phyloP scores from a whole-genome alignment of 306 rosid species.

The Castanopsis chinensis region DNA sequence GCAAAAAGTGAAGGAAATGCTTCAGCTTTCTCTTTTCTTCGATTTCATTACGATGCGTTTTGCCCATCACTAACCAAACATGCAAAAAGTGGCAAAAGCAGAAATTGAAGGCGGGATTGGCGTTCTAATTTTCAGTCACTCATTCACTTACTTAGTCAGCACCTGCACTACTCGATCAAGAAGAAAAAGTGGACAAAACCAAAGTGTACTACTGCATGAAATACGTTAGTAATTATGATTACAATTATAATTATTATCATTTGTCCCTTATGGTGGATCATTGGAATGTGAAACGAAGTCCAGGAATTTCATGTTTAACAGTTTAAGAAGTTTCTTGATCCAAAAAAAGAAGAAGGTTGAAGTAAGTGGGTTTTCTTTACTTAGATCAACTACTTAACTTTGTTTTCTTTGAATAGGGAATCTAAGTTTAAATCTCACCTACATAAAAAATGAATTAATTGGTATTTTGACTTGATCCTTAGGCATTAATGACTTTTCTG shows the following conservation, averaged over 20 bases:
- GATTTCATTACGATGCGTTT: slow-evolving; percentile 17
- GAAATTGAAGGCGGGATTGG: slow-evolving; percentile 67
- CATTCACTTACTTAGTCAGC: slow-evolving; percentile 21
- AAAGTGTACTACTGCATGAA: slow-evolving; percentile 8
- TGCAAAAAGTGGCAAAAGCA: slow-evolving; percentile 28
- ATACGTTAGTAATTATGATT: slow-evolving; percentile 14
- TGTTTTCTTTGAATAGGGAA: no score
- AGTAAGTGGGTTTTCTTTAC: no score
- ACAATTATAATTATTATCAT: slow-evolving; percentile 4
- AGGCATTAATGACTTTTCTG: no score
- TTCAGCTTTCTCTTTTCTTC: slow-evolving; percentile 31
- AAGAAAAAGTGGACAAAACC: slow-evolving; percentile 20
- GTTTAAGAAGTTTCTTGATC: slow-evolving; percentile 19
- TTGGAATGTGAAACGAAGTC: slow-evolving; percentile 31
- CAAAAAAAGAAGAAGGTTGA: neutral
- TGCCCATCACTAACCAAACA: slow-evolving; percentile 31
- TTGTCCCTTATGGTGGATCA: slow-evolving; percentile 16
- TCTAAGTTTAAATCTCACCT: no score
- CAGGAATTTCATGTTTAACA: slow-evolving; percentile 10
- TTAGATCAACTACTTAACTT: no score
- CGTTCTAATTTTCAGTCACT: slow-evolving; percentile 36
- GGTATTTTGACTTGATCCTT: no score
- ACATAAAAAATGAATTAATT: no score
- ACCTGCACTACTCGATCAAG: neutral
- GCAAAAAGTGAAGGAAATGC: slow-evolving; percentile 44